Base-by-base conservation (phyloP, 1,284 basidiomycete genomes). In the Ganoderma multipileum region DNA sequence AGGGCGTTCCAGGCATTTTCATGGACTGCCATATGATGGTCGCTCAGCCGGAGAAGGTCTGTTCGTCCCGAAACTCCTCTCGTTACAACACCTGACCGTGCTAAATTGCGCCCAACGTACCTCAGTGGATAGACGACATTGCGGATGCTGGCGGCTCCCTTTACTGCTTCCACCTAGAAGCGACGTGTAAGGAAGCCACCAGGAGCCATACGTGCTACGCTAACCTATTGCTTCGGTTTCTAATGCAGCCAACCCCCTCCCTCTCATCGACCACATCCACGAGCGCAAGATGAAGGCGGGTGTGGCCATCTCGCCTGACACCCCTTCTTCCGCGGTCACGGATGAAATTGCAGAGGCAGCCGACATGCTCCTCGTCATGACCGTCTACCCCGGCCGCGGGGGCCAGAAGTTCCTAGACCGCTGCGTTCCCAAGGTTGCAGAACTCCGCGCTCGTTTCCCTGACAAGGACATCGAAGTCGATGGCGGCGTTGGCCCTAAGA, bases 1-100 rank as follows among this genome's bases (percentile, higher is more conserved):
- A 97, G 81, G 89, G 91, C 59, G 88, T 99, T 26, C 96, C 97
- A 6, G 93, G 91, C 67, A 97, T 98, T 74, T 99, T 97, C 83
- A 99, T 99, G 97, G 98, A 99, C 82, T 99, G 97, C 82, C 98
- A 99, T 83, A 99, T 99, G 98, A 99, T 99, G 98, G 98, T 99
- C 20, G 83, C 96, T 0, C 86, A 99, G 71, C 98, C 98, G 2
- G 93, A 94, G 76, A 91, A 93, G 86, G 96, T 95, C 76, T 28
- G 59, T n/a, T 26, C 26, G 2, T 38, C 33, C 54, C 50, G 20
- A 16, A 18, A 39, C 54, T 23, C 33, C 30, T 28, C n/a, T 38
- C 23, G 4, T 11, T 41, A 5, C 23, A 23, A 41, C 38, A n/a
- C 4, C 23, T 26, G 41, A 54, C 59, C 54, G 23, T 26, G 23